Evolutionary conservation across 2,329 filamentous ascomycete genomes (phyloP).

Genomic region (Zasmidium citrigriseum): DNA sequence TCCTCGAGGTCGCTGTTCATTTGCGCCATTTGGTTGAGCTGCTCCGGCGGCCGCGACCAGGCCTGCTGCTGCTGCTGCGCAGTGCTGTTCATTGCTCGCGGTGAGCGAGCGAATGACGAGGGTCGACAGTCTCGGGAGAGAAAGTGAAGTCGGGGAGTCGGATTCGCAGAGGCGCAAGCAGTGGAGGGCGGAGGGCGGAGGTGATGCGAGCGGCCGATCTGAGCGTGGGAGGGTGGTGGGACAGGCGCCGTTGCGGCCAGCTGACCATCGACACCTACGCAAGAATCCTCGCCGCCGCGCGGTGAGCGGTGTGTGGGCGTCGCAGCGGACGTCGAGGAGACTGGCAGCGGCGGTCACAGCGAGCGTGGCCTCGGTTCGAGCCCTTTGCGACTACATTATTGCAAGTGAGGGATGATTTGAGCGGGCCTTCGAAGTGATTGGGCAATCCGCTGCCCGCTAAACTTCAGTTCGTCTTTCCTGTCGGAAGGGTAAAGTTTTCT

Average conservation of each 20-base stretch:
- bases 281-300: background rate
- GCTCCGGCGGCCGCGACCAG: conserved; percentile 42
- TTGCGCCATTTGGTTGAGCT: conserved; percentile 44
- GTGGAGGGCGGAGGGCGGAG: background rate
- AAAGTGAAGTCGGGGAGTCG: no score
- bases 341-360: background rate
- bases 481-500: background rate
- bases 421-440: no score
- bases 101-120: background rate
- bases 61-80: conserved; percentile 23
- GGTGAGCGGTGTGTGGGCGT: background rate
- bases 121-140: background rate
- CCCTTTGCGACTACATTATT: no score
- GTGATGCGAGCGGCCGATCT: background rate
- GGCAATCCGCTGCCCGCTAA: background rate
- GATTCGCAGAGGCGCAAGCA: background rate
- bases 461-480: background rate
- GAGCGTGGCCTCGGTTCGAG: background rate
- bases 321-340: background rate
- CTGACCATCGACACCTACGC: background rate
- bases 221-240: background rate
- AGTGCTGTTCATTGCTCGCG: conserved; percentile 29
- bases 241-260: background rate
- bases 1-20: conserved; percentile 42
- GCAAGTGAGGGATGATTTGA: background rate